A percentile compares a stretch with the other conserved stretches of the same genome.
phyloP scores from a whole-genome alignment of 208 protist species.

The Crithidia expoeki region DNA sequence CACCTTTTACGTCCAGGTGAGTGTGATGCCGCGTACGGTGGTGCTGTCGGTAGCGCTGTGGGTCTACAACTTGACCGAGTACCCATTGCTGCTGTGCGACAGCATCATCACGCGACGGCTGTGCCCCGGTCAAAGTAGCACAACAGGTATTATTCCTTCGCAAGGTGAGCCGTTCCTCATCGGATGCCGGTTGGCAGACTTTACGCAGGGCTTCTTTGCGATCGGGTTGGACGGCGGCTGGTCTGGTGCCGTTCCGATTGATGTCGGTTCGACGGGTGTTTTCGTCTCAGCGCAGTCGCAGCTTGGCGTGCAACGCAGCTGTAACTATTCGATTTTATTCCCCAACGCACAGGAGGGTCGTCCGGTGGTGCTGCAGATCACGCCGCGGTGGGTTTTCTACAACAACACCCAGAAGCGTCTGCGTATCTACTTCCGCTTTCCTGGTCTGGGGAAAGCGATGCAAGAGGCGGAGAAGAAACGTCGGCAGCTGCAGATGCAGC shows the following conservation, averaged over 20 bases:
- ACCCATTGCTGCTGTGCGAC: conserved; percentile 73
- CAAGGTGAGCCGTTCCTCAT: conserved; percentile 76
- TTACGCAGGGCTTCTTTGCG: conserved; percentile 56
- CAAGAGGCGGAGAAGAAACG: conserved; percentile 29
- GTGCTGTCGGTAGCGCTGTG: conserved; percentile 76
- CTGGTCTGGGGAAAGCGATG: conserved; percentile 34
- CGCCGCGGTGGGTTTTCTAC: conserved; percentile 77
- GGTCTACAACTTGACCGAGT: conserved; percentile 84
- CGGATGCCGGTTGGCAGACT: conserved; percentile 57
- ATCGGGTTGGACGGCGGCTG: conserved; percentile 76
- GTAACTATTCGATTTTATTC: conserved; percentile 80
- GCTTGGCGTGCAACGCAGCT: conserved; percentile 65
- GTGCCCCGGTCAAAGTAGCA: conserved; percentile 54
- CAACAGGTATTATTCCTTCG: conserved; percentile 78
- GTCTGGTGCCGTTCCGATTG: conserved; percentile 59
- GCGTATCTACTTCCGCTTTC: conserved; percentile 60
- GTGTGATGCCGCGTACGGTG: conserved; percentile 67
- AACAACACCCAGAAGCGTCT: conserved; percentile 74
- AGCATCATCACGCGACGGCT: conserved; percentile 49
- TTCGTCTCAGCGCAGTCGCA: conserved; percentile 45
- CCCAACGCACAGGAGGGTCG: conserved; percentile 68
- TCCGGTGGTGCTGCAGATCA: conserved; percentile 71
- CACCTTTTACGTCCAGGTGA: conserved; percentile 70
- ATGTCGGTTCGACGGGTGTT: conserved; percentile 70
- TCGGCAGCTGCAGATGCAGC: conserved; percentile 22